Base-by-base conservation (phyloP, 257 asterid species). In the Leonotis leonurus region DNA sequence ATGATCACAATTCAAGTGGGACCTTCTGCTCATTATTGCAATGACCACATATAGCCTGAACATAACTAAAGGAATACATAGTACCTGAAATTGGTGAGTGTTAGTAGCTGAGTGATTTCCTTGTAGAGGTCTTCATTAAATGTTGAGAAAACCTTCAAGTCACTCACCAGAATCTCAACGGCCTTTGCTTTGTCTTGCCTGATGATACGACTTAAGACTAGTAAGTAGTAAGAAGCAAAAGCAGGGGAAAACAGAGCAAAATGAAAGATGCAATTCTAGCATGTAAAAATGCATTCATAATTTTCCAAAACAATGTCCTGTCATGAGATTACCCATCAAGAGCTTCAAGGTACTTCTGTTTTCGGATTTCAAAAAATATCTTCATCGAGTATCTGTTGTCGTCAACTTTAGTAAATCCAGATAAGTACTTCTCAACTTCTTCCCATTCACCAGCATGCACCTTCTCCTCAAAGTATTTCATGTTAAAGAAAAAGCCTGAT, bases 401-500 rank as follows among this genome's bases (percentile, higher is more conserved):
- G 53, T 91, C 98, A 32, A 91, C 96, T 77, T 91, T 91, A 26
- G 96, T 88, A 78, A 86, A 91, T 57, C 98, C 96, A 13, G 98
- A 88, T 54, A 91, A 79, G 79, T 91, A 91, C 67, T 91, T 91
- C 90, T 91, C 98, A 56, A 91, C 96, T 62, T 91, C 98, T 0
- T 91, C 95, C 98, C 96, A 91, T 67, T 91, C 94, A 67, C 98
- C 98, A 9, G 95, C 95, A 62, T 86, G 95, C 12, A 91, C 95
- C 73, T 84, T 91, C 86, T 91, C 98, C 79, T 91, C 98, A 46
- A 91, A 91, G 75, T 91, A 84, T 71, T 88, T 91, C 98, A 91
- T 84, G 78, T 91, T 91, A 78, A 91, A 88, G 88, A 73, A 91
- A 76, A 88, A 88, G 11, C 92, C 98, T 0, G 98, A 91, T 70